These are phyloP conservation scores for Arabidopsis thaliana DNA, from an alignment of 345 rosid species.

Conservation along the genomic window TAIR10.1 NC_003075.7:15329001-15329500, in stretches of 20 bases:
- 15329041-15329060: too few relatives aligned
- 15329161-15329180: constrained; percentile 39
- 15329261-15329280: constrained; percentile 22
- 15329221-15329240: constrained; percentile 27
- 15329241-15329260: constrained; percentile 22
- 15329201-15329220: neutral
- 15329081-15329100: constrained; percentile 31
- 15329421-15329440: neutral
- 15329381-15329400: neutral
- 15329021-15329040: too few relatives aligned
- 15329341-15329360: neutral
- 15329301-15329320: neutral
- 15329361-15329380: constrained; percentile 17
- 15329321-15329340: constrained; percentile 8
- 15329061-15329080: neutral
- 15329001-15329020: constrained; percentile 3
- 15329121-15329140: constrained; percentile 15
- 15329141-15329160: constrained; percentile 15
- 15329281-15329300: constrained; percentile 8
- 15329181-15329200: constrained; percentile 14
- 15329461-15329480: constrained; percentile 7
- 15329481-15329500: neutral
- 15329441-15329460: neutral
- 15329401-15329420: neutral
- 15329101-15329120: constrained; percentile 25